phyloP scores from a whole-genome alignment of 352 stramenopile species.

The Aphanomyces stellatus region DNA sequence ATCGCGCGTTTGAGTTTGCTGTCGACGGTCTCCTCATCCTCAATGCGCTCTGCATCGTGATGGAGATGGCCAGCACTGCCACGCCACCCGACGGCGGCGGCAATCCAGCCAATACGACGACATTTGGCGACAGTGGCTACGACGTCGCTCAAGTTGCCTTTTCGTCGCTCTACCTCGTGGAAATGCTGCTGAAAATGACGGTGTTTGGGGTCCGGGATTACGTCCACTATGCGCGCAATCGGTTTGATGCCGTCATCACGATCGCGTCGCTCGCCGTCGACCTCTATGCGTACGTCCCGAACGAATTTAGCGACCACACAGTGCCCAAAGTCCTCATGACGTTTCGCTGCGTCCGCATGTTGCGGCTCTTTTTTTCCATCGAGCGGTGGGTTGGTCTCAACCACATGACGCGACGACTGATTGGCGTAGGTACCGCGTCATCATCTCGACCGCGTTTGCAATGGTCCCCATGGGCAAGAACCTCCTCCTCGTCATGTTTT shows the following conservation, averaged over 20 bases:
- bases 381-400: conserved; percentile 25
- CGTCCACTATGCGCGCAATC: conserved; percentile 53
- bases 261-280: conserved; percentile 44
- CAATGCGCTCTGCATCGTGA: conserved; percentile 31
- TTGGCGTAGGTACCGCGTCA: neutral
- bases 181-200: conserved; percentile 80
- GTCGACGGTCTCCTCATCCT: conserved; percentile 22
- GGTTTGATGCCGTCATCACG: conserved; percentile 78
- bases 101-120: too few species aligned
- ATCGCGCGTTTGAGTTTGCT: conserved; percentile 15
- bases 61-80: conserved; percentile 42
- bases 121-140: conserved; percentile 29
- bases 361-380: conserved; percentile 38
- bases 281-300: conserved; percentile 39
- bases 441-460: conserved; percentile 35
- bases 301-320: conserved; percentile 26
- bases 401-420: neutral
- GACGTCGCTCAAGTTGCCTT: conserved; percentile 61
- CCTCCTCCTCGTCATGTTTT: conserved; percentile 24
- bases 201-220: conserved; percentile 46
- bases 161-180: conserved; percentile 53
- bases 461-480: conserved; percentile 28
- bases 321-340: conserved; percentile 36
- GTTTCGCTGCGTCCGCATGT: conserved; percentile 44
- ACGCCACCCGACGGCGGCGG: conserved; percentile 5